A percentile compares a stretch with the other conserved stretches of the same genome.
These are phyloP conservation scores for Ceratocystis harringtonii DNA, from an alignment of 2,329 filamentous ascomycete genomes.

Conservation along the genomic window DNA sequence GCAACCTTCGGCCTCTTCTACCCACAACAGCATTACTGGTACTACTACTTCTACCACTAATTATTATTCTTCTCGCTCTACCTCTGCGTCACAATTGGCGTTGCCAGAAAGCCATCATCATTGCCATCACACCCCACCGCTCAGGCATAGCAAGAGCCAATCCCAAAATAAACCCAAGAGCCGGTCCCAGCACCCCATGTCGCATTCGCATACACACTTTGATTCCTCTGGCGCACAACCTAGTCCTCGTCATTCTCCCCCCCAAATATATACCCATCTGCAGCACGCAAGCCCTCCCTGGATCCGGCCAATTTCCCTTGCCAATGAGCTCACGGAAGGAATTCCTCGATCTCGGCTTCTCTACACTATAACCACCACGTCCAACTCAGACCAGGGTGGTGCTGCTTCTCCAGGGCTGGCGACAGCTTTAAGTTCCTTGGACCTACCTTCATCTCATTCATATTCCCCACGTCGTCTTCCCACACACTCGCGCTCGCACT, in stretches of 20 bases:
- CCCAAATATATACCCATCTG: conserved; percentile 1
- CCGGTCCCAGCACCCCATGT: conserved; percentile 9
- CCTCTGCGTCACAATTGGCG: not conserved
- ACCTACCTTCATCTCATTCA: conserved; percentile 13
- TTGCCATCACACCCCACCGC: not conserved
- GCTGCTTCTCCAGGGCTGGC: conserved; percentile 5
- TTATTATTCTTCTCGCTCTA: not conserved
- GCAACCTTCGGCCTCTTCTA: not conserved
- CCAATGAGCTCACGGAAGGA: conserved; percentile 14
- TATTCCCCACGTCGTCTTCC: conserved; percentile 1
- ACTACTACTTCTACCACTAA: not conserved
- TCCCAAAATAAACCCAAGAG: not conserved
- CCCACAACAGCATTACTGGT: not conserved
- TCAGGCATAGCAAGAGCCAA: not conserved
- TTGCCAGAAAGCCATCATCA: not conserved
- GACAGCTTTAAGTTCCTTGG: conserved; percentile 14
- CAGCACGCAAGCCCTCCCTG: conserved; percentile 11
- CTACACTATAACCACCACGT: conserved; percentile 13
- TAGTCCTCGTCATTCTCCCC: not conserved
- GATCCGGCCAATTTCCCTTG: conserved; percentile 16
- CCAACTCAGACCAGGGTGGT: conserved; percentile 13
- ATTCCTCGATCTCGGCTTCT: conserved; percentile 17
- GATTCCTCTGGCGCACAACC: not conserved
- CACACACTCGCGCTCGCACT: conserved; percentile 14
- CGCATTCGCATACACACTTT: not conserved